Conservation (phyloP, 192 early-diverging fungal genomes). For the Cetraspora pellucida region DNA sequence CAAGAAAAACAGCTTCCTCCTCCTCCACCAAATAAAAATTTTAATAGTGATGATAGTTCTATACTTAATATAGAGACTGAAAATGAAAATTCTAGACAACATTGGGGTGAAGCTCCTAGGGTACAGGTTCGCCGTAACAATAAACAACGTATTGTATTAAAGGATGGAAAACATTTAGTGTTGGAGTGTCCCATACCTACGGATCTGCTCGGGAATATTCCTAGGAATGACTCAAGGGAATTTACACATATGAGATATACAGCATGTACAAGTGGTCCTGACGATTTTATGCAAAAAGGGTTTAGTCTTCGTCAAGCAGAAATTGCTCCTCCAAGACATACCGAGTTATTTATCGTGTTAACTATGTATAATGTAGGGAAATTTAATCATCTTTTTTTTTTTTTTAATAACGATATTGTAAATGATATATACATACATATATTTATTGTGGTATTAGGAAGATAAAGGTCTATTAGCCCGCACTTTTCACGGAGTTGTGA, state of each 20-base stretch:
- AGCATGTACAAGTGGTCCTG: slow-evolving; percentile 82
- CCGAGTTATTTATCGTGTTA: slow-evolving; percentile 81
- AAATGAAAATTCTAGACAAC: too few relatives aligned
- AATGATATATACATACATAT: too few relatives aligned
- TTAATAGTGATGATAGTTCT: too few relatives aligned
- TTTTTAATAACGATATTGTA: too few relatives aligned
- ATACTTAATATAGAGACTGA: too few relatives aligned
- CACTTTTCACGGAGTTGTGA: slow-evolving; percentile 83
- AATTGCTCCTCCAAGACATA: slow-evolving; percentile 53
- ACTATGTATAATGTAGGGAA: slow-evolving; percentile 77
- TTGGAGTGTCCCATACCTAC: slow-evolving; percentile 72
- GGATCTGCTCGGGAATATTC: slow-evolving; percentile 54
- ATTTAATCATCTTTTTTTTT: neutral
- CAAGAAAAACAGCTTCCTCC: too few relatives aligned
- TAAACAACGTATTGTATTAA: too few relatives aligned
- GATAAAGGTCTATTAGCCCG: slow-evolving; percentile 87
- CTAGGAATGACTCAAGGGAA: slow-evolving; percentile 67
- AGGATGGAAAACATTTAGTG: slow-evolving; percentile 51
- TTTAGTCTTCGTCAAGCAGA: slow-evolving; percentile 75
- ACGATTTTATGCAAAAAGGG: slow-evolving; percentile 72
- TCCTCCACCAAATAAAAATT: too few relatives aligned
- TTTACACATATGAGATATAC: slow-evolving; percentile 96
- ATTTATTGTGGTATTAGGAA: slow-evolving; percentile 49
- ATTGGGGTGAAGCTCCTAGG: too few relatives aligned
- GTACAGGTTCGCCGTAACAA: too few relatives aligned